Percentiles rank a stretch among this genome's conserved stretches.
Conservation (phyloP, 2,329 filamentous ascomycete species). For the Pseudogymnoascus sp. region DNA sequence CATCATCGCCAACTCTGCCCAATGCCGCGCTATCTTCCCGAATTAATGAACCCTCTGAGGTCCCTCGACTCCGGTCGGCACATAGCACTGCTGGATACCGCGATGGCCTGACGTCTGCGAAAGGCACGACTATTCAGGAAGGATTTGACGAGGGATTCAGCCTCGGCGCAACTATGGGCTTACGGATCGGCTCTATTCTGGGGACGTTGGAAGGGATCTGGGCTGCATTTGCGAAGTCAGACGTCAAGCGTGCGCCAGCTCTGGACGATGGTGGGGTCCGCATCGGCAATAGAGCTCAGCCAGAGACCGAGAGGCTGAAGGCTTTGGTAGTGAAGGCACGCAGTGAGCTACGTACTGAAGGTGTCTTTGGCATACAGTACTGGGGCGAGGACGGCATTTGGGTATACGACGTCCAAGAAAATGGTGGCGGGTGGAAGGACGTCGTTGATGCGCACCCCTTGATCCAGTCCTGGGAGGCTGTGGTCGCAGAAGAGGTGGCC, state of each 20-base stretch:
- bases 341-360: constrained; percentile 50
- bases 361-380: constrained; percentile 56
- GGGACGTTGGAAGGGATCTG: constrained; percentile 69
- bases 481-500: constrained; percentile 34
- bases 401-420: constrained; percentile 49
- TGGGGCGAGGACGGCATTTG: constrained; percentile 65
- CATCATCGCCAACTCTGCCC: constrained; percentile 19
- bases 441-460: constrained; percentile 62
- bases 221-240: constrained; percentile 34
- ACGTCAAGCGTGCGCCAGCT: background rate
- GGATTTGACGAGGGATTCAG: constrained; percentile 90
- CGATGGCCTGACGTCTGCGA: constrained; percentile 72
- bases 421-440: constrained; percentile 34
- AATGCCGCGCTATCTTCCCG: background rate
- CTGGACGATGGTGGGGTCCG: background rate
- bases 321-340: constrained; percentile 41
- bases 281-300: constrained; percentile 7
- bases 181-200: constrained; percentile 63
- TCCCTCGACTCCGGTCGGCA: constrained; percentile 10
- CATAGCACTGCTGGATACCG: constrained; percentile 72
- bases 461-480: constrained; percentile 50
- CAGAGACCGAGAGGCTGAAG: constrained; percentile 21
- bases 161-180: constrained; percentile 72
- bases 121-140: constrained; percentile 66
- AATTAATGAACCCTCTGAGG: constrained; percentile 7